A percentile compares a stretch with the other conserved stretches of the same genome.
Evolutionary conservation across 1,284 basidiomycete species (phyloP).

Genomic region (Violaceomyces palustris): DNA sequence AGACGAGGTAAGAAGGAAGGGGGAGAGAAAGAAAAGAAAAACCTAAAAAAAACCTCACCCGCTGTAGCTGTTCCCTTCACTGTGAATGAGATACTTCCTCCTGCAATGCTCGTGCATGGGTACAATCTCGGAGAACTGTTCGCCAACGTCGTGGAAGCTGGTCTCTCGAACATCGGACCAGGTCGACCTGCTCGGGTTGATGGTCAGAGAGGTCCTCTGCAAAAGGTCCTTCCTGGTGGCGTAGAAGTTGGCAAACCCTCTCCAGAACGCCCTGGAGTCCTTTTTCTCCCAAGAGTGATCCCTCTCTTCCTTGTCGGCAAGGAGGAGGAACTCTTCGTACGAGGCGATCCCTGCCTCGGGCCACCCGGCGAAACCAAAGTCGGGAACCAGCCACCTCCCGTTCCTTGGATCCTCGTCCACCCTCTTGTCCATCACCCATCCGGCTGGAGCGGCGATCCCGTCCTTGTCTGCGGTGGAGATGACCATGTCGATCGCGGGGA

Average conservation of each 20-base stretch:
- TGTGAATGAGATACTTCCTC: constrained; percentile 34
- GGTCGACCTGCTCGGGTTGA: constrained; percentile 4
- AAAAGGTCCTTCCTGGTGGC: constrained; percentile 20
- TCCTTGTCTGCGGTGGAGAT: constrained; percentile 29
- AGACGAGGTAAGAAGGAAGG: no score
- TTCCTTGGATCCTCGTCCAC: constrained; percentile 5
- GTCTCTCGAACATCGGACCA: constrained; percentile 39
- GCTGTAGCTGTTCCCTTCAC: constrained; percentile 39
- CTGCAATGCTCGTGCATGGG: constrained; percentile 32
- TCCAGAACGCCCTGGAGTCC: constrained; percentile 16
- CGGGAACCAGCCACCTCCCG: constrained; percentile 27
- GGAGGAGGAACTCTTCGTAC: constrained; percentile 25
- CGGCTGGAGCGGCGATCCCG: constrained; percentile 9
- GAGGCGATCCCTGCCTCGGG: constrained; percentile 31
- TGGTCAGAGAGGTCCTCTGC: background rate
- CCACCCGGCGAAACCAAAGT: constrained; percentile 41
- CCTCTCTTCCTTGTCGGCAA: constrained; percentile 13
- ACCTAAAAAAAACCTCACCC: constrained; percentile 15
- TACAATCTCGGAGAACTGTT: constrained; percentile 15
- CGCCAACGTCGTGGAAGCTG: constrained; percentile 25
- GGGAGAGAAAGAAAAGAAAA: no score
- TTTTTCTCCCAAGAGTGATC: constrained; percentile 21
- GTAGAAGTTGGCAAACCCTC: constrained; percentile 29
- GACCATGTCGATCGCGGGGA: constrained; percentile 17
- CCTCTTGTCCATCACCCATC: constrained; percentile 24